A percentile compares a stretch with the other conserved stretches of the same genome.
Conservation (phyloP, 441 rosid genomes). For the Pelargonium citronellum region DNA sequence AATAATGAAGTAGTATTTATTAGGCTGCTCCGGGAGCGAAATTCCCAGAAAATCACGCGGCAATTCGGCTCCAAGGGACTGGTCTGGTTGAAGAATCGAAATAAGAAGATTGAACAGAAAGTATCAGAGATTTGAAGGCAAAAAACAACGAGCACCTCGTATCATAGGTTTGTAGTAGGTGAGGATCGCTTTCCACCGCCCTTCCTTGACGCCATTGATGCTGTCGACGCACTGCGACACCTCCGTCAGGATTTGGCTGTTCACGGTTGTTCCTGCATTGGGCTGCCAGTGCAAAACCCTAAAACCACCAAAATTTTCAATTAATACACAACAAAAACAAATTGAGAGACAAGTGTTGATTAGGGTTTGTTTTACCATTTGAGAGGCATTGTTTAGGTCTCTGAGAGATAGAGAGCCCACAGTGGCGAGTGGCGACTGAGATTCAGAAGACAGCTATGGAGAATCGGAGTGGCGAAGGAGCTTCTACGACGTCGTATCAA, state of each 20-base stretch:
- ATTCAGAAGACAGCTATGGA: no score
- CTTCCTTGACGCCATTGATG: conserved; percentile 79
- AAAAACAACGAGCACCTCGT: conserved; percentile 32
- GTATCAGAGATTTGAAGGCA: neutral
- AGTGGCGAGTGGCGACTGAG: no score
- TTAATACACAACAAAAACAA: neutral
- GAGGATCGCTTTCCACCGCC: conserved; percentile 83
- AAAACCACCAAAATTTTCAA: neutral
- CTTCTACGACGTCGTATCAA: no score
- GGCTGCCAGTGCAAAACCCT: conserved; percentile 97
- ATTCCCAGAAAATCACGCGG: conserved; percentile 83
- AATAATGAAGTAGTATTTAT: conserved; percentile 67
- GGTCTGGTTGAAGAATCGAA: conserved; percentile 35
- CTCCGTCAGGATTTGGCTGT: conserved; percentile 78
- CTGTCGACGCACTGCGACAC: conserved; percentile 71
- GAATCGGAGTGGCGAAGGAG: no score
- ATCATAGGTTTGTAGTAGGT: conserved; percentile 63
- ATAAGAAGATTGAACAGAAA: neutral
- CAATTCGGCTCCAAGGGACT: conserved; percentile 41
- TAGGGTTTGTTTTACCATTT: conserved; percentile 33
- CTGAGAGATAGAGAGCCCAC: neutral
- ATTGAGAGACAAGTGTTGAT: neutral
- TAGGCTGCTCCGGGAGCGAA: conserved; percentile 66
- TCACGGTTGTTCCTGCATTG: conserved; percentile 68
- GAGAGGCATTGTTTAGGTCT: conserved; percentile 32